Evolutionary conservation across 768 basidiomycete genomes (phyloP).

Genomic region (Chalciporus chontae): DNA sequence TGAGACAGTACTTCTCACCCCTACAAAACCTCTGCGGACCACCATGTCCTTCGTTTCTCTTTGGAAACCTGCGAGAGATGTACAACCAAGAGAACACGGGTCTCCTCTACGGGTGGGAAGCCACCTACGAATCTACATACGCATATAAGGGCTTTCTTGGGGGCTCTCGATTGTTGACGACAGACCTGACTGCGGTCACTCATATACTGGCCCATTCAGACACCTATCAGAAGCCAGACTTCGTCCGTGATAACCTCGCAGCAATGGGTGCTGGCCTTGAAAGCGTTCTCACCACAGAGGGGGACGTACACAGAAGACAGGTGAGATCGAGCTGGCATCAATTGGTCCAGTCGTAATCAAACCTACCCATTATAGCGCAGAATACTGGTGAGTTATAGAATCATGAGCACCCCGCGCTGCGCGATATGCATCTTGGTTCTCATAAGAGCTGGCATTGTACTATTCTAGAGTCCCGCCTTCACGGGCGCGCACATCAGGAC

Average conservation of each 20-base stretch:
- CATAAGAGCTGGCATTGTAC: background rate
- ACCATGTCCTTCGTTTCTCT: conserved; percentile 43
- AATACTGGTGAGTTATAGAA: conserved; percentile 45
- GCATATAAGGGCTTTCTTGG: conserved; percentile 52
- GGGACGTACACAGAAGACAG: conserved; percentile 54
- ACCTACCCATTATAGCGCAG: conserved; percentile 37
- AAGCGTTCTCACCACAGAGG: conserved; percentile 50
- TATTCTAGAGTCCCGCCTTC: conserved; percentile 48
- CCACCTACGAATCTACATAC: conserved; percentile 45
- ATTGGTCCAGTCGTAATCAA: background rate
- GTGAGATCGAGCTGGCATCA: conserved; percentile 17
- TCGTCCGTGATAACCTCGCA: conserved; percentile 48
- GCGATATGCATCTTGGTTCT: background rate
- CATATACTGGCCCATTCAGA: conserved; percentile 57
- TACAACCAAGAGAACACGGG: conserved; percentile 57
- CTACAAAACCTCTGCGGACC: conserved; percentile 47
- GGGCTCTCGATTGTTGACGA: conserved; percentile 53
- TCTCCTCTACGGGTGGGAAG: conserved; percentile 45
- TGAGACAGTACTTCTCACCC: conserved; percentile 45
- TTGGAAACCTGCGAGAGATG: conserved; percentile 51
- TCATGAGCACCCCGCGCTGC: background rate
- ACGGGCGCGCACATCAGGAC: conserved; percentile 46
- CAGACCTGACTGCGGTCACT: conserved; percentile 53
- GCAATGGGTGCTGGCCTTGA: conserved; percentile 50
- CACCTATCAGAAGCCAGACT: conserved; percentile 60